phyloP scores from a whole-genome alignment of 495 filamentous ascomycete genomes.

The Aspergillus bridgeri region DNA sequence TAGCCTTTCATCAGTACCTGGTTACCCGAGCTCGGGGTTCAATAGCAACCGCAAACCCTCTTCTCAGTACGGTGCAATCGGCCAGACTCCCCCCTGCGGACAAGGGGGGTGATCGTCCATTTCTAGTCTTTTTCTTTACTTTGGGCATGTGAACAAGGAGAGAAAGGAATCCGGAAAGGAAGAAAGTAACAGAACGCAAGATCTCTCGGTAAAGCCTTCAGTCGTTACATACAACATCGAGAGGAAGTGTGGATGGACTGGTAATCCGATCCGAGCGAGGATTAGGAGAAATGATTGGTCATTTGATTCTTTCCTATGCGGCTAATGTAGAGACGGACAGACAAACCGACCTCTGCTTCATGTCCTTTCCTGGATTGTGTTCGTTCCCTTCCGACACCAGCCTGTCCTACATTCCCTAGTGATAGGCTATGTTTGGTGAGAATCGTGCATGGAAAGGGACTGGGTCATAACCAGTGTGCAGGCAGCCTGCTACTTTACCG shows the following conservation, averaged over 20 bases:
- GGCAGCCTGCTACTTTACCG: too few relatives aligned
- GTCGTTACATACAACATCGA: not conserved
- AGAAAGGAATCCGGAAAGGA: not conserved
- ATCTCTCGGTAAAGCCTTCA: not conserved
- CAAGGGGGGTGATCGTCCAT: slow-evolving; percentile 42
- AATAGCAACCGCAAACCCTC: slow-evolving; percentile 27
- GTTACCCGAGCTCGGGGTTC: slow-evolving; percentile 25
- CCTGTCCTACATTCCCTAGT: not conserved
- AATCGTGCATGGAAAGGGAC: not conserved
- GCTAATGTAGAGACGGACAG: not conserved
- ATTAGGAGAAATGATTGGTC: not conserved
- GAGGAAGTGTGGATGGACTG: not conserved
- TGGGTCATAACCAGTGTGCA: too few relatives aligned
- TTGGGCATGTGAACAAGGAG: not conserved
- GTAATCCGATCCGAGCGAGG: not conserved
- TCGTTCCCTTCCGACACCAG: not conserved
- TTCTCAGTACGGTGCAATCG: slow-evolving; percentile 41
- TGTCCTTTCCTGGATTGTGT: not conserved
- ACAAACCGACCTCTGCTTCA: not conserved
- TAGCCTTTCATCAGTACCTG: slow-evolving; percentile 26
- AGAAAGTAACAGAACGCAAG: too few relatives aligned
- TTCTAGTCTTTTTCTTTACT: slow-evolving; percentile 1
- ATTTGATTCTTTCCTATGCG: not conserved
- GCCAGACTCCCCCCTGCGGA: slow-evolving; percentile 46
- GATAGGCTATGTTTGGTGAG: not conserved